These are phyloP conservation scores for Sistotremastrum niveocremeum DNA, from an alignment of 768 basidiomycete genomes.

Conservation along the genomic window DNA sequence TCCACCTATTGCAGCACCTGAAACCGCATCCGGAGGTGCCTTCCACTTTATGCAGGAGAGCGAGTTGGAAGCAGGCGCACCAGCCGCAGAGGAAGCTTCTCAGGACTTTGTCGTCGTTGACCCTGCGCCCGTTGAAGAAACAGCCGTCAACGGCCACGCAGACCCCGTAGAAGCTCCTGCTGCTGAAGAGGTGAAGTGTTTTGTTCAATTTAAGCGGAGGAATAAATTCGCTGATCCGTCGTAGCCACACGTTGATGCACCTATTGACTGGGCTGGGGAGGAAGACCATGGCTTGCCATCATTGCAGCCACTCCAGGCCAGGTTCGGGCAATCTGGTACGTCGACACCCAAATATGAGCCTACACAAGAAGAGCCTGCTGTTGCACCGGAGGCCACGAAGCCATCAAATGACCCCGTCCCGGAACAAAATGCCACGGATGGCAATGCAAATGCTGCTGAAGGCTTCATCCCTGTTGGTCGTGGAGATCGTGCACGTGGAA, in stretches of 20 bases:
- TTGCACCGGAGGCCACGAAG: constrained; percentile 13
- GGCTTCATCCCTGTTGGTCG: constrained; percentile 32
- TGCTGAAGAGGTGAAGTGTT: not conserved
- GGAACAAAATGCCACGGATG: constrained; percentile 5
- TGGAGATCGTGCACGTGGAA: constrained; percentile 24
- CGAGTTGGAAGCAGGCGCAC: constrained; percentile 42
- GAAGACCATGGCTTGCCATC: constrained; percentile 71
- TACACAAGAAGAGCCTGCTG: constrained; percentile 22
- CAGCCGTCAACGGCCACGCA: not conserved
- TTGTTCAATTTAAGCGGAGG: not conserved
- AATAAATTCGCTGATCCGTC: not conserved
- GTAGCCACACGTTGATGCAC: constrained; percentile 8
- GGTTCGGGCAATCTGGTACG: constrained; percentile 61
- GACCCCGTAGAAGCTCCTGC: not conserved
- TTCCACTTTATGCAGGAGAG: constrained; percentile 77
- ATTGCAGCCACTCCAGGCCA: constrained; percentile 61
- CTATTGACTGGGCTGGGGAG: constrained; percentile 74
- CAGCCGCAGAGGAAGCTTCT: constrained; percentile 35
- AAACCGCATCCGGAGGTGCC: constrained; percentile 29
- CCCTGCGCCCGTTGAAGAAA: not conserved
- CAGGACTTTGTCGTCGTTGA: constrained; percentile 17
- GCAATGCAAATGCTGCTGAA: constrained; percentile 23
- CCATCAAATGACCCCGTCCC: not conserved
- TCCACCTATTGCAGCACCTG: constrained; percentile 20
- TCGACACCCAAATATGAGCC: constrained; percentile 40